phyloP scores from a whole-genome alignment of 1,284 basidiomycete genomes.

The Inonotus obliquus region DNA sequence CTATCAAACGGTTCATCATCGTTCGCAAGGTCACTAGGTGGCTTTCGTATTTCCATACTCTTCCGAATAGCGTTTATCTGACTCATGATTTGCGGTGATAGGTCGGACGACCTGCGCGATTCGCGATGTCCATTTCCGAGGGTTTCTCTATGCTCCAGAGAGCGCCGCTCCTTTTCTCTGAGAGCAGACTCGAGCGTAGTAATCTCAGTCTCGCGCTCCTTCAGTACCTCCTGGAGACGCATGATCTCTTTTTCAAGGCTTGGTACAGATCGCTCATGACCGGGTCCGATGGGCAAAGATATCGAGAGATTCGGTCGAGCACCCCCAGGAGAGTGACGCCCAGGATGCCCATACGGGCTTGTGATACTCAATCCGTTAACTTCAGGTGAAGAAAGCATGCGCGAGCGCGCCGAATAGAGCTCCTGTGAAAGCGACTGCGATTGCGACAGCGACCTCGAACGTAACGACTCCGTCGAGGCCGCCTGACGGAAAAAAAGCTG shows the following conservation, averaged over 20 bases:
- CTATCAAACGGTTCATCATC: constrained; percentile 66
- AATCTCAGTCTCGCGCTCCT: constrained; percentile 86
- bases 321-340: constrained; percentile 24
- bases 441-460: constrained; percentile 82
- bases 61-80: constrained; percentile 68
- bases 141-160: constrained; percentile 22
- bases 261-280: constrained; percentile 64
- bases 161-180: constrained; percentile 40
- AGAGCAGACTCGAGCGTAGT: constrained; percentile 66
- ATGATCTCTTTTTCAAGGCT: constrained; percentile 92
- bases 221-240: constrained; percentile 84
- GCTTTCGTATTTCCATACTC: constrained; percentile 47
- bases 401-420: constrained; percentile 84
- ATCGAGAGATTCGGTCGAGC: constrained; percentile 58
- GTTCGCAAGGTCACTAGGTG: constrained; percentile 35
- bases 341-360: constrained; percentile 25
- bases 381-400: constrained; percentile 71
- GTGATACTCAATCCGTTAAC: constrained; percentile 56
- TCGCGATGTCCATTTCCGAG: constrained; percentile 27
- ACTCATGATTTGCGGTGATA: constrained; percentile 65
- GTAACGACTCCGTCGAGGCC: constrained; percentile 79
- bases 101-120: constrained; percentile 25
- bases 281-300: constrained; percentile 43
- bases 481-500: constrained; percentile 82
- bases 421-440: constrained; percentile 94